These are phyloP conservation scores for Rhizopogon vesiculosus DNA, from an alignment of 768 basidiomycete species.

Conservation along the genomic window DNA sequence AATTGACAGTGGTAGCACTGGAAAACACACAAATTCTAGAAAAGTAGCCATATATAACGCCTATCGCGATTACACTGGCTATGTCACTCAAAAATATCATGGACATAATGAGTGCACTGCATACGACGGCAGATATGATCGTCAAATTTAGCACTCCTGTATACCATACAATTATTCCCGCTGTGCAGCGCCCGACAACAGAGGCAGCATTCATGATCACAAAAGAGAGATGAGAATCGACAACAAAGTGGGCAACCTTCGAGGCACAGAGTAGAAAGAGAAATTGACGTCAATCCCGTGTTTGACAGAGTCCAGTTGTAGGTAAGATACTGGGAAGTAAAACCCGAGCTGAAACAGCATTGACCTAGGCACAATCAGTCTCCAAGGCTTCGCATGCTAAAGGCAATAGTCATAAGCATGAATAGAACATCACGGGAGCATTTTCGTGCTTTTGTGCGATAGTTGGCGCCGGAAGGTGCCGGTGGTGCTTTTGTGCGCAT, in stretches of 20 bases:
- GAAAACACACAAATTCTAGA: constrained; percentile 35
- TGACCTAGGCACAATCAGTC: constrained; percentile 9
- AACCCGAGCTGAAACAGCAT: constrained; percentile 7
- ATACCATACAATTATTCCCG: constrained; percentile 32
- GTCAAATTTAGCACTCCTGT: constrained; percentile 42
- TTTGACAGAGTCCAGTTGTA: constrained; percentile 50
- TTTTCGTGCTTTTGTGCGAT: constrained; percentile 16
- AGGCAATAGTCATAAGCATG: constrained; percentile 17
- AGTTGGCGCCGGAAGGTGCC: not conserved
- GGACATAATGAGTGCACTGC: constrained; percentile 37
- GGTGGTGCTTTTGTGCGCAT: constrained; percentile 33
- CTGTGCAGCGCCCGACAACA: constrained; percentile 44
- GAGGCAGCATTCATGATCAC: constrained; percentile 49
- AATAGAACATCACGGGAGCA: constrained; percentile 19
- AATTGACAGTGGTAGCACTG: too few species aligned
- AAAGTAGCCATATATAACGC: constrained; percentile 44
- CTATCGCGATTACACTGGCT: constrained; percentile 36
- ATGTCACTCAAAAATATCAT: constrained; percentile 36
- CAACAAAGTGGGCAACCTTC: not conserved
- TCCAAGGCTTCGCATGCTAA: not conserved
- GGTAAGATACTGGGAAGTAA: constrained; percentile 51
- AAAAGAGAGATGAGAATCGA: constrained; percentile 13
- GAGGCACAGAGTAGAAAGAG: constrained; percentile 49
- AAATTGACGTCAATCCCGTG: constrained; percentile 41
- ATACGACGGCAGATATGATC: constrained; percentile 28